Percentiles rank a stretch among this genome's conserved stretches.
phyloP scores from a whole-genome alignment of 192 early-diverging fungal species.

The Coemansia aciculifera region DNA sequence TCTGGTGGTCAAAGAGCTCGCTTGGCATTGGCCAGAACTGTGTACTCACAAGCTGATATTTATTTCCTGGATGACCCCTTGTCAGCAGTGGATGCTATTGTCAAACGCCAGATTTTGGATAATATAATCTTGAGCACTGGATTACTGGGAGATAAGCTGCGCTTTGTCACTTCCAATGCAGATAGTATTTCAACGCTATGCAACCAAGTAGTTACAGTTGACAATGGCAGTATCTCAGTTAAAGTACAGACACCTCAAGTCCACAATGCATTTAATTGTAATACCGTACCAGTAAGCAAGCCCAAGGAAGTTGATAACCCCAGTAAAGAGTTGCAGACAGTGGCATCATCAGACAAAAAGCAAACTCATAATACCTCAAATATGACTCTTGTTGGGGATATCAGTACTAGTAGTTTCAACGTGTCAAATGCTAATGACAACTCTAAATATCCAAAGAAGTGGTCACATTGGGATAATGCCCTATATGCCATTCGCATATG shows the following conservation, averaged over 20 bases:
- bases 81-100: constrained; percentile 66
- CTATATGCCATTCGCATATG: constrained; percentile 42
- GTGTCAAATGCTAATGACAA: background rate
- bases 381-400: too few species aligned
- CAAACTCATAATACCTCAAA: background rate
- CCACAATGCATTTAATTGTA: constrained; percentile 3
- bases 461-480: constrained; percentile 49
- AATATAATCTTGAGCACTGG: constrained; percentile 56
- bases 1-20: constrained; percentile 73
- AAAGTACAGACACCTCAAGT: constrained; percentile 41
- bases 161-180: constrained; percentile 47
- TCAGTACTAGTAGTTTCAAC: too few species aligned
- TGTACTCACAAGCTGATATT: constrained; percentile 70
- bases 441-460: background rate
- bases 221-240: constrained; percentile 31
- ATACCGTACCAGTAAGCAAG: constrained; percentile 28
- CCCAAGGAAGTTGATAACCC: background rate
- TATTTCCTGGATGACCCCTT: constrained; percentile 74
- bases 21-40: constrained; percentile 62
- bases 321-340: background rate
- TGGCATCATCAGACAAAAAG: background rate
- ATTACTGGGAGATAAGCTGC: constrained; percentile 56
- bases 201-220: constrained; percentile 22
- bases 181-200: constrained; percentile 20
- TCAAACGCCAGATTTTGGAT: constrained; percentile 65